Evolutionary conservation across 495 filamentous ascomycete species (phyloP), one percentile per base, ranked within the genome.

Genomic region (Hypoxylon intermedium): DNA sequence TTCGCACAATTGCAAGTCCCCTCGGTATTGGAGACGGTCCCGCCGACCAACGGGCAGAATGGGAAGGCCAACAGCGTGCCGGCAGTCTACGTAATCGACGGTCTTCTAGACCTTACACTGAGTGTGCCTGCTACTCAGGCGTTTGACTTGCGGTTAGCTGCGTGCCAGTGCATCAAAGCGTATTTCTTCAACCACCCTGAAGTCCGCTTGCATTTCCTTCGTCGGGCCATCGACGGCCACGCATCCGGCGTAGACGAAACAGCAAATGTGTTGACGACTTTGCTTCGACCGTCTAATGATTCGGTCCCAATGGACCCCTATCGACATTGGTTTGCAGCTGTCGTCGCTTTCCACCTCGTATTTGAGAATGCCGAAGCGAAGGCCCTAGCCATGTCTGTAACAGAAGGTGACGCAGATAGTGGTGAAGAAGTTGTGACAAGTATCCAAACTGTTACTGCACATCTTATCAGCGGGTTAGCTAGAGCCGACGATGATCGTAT

Each of bases 381-480:
- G 68, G 79, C 79, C 13, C 76, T 89, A 19, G 88, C 92, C 16
- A 92, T 92, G 82, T 79, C 79, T 42, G 88, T 98, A 28, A 87
- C 85, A 2, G 93, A 97, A 73, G 95, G 95, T 11, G 89, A 97
- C 72, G 89, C 91, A 19, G 89, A 90, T 34, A 89, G 78, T 59
- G 94, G 95, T 9, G 94, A 98, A 77, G 94, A 98, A 70, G 93
- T 96, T 3, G 87, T 98, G 45, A 98, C 93, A 6, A 93, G 89
- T 70, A 91, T 98, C 50, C 94, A 98, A 71, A 83, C 85, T 1
- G 84, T 98, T 43, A 84, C 90, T 11, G 86, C 86, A 4, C 92
- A 96, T 60, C 80, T 98, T 5, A 85, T 97, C 28, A 85, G 83
- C 56, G 87, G 82, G 13, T 75, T 92, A 54, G 87, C 89, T 68